These are phyloP conservation scores for Emericellopsis atlantica DNA, from an alignment of 2,329 filamentous ascomycete species.

Conservation along the genomic window DNA sequence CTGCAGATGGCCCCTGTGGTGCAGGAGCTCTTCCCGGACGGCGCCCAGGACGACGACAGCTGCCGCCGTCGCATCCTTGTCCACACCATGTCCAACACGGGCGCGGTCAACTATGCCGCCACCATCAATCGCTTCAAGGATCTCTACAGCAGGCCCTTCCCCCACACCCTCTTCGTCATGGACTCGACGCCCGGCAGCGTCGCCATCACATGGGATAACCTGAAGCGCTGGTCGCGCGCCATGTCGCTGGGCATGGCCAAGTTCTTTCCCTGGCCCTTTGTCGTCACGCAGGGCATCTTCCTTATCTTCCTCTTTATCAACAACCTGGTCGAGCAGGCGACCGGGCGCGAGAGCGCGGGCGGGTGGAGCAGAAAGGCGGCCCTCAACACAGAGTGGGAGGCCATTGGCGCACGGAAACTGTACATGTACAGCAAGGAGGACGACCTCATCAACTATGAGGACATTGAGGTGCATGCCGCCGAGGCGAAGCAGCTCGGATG, in stretches of 20 bases:
- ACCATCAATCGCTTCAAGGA: constrained; percentile 32
- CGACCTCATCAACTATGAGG: constrained; percentile 38
- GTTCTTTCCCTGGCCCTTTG: constrained; percentile 35
- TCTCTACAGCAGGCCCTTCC: constrained; percentile 23
- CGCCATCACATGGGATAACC: constrained; percentile 24
- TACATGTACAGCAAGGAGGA: constrained; percentile 49
- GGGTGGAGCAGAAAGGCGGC: constrained; percentile 21
- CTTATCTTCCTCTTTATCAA: constrained; percentile 25
- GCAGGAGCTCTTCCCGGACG: constrained; percentile 18
- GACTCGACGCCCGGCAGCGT: constrained; percentile 41
- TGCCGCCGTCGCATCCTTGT: constrained; percentile 24
- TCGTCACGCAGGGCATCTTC: constrained; percentile 33
- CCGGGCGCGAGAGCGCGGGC: constrained; percentile 26
- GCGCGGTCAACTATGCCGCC: constrained; percentile 38
- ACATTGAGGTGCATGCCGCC: constrained; percentile 41
- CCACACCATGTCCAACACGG: constrained; percentile 47
- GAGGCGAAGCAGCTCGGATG: constrained; percentile 35
- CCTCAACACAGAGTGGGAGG: constrained; percentile 22
- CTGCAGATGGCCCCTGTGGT: constrained; percentile 31
- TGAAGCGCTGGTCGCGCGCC: constrained; percentile 37
- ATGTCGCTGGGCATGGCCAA: constrained; percentile 35
- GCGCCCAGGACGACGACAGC: constrained; percentile 7
- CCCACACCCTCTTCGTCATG: constrained; percentile 32
- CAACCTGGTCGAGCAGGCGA: constrained; percentile 17
- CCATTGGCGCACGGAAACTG: constrained; percentile 27